Evolutionary conservation across 2,329 filamentous ascomycete genomes (phyloP), one percentile per base, ranked within the genome.

Genomic region (Iodosphaeria phyllophila): DNA sequence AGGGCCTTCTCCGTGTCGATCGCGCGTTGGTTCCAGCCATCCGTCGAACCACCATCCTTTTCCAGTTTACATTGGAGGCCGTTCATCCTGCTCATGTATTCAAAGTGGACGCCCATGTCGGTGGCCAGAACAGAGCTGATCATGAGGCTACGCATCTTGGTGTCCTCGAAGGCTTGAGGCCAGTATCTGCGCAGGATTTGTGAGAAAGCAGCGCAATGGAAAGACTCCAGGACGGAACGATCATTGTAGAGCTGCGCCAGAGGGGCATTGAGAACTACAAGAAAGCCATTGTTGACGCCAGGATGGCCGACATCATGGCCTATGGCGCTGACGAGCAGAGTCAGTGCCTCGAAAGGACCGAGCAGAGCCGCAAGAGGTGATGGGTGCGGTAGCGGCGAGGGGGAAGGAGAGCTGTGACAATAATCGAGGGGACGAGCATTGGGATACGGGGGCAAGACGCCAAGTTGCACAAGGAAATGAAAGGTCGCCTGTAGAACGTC

Each of bases 81-180:
- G n/a, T 67, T 70, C 20, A 95, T 58, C 44, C 76, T 78, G 41
- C 74, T 74, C 83, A 95, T 95, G 48, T 93, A 98, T 40, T 91
- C 83, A 39, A 92, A 92, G 50, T 98, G 89, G 5, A 92, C 54
- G 6, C 83, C 83, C 89, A 98, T 98, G 42, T 98, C 89, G 0
- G 89, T 98, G 3, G 89, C 82, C 13, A 98, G 56, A 30, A 98
- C 95, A n/a, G 82, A 89, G 46, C 82, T 92, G 39, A 93, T 95
- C 74, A 95, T 89, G 5, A 92, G 57, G 36, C 74, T 77, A 28
- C 86, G 73, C 64, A 95, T 79, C 29, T 72, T 72, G 23, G 63
- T 61, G 38, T 89, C 74, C 33, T 74, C 63, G 37, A 91, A 91
- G 3, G 75, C 76, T 4, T 66, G 59, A 0, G 84, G 82, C 89